Conservation (phyloP, 2,329 filamentous ascomycete genomes). For the Trichoderma atroviride region DNA sequence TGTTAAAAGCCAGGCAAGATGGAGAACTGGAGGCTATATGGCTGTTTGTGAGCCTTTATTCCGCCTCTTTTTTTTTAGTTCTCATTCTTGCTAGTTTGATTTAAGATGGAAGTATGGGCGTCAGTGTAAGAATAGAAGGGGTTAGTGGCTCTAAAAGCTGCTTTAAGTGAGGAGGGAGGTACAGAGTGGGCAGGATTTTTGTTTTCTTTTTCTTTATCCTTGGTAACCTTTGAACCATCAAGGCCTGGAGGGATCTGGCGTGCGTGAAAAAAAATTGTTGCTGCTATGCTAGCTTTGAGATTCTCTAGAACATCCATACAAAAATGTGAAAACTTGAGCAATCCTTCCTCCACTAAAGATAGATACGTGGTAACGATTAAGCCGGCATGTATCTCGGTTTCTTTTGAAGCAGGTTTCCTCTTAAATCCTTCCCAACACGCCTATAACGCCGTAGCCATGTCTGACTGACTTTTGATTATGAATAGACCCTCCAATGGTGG, state of each 20-base stretch:
- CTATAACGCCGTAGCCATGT: constrained; percentile 38
- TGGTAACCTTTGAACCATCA: neutral
- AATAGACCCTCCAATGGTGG: neutral
- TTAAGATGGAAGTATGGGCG: constrained; percentile 4
- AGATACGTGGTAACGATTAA: neutral
- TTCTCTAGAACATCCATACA: constrained; percentile 17
- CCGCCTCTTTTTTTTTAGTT: neutral
- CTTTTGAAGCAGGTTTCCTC: constrained; percentile 32
- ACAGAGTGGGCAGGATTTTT: neutral
- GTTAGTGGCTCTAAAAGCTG: constrained; percentile 29
- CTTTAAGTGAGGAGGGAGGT: constrained; percentile 24
- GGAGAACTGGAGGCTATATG: neutral
- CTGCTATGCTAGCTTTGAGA: constrained; percentile 18
- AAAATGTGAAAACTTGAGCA: constrained; percentile 18
- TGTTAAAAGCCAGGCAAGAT: constrained; percentile 1
- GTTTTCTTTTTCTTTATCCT: neutral
- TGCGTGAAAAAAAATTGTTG: constrained; percentile 15
- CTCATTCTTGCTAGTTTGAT: neutral
- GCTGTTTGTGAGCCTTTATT: neutral
- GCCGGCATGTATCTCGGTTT: constrained; percentile 23
- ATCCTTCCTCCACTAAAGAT: neutral
- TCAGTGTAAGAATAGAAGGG: constrained; percentile 32
- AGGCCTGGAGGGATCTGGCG: constrained; percentile 27
- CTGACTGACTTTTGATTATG: constrained; percentile 24
- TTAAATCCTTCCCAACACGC: constrained; percentile 34